Evolutionary conservation across 1,139 yeast species (phyloP).

Genomic region (Zygosaccharomyces sapae): DNA sequence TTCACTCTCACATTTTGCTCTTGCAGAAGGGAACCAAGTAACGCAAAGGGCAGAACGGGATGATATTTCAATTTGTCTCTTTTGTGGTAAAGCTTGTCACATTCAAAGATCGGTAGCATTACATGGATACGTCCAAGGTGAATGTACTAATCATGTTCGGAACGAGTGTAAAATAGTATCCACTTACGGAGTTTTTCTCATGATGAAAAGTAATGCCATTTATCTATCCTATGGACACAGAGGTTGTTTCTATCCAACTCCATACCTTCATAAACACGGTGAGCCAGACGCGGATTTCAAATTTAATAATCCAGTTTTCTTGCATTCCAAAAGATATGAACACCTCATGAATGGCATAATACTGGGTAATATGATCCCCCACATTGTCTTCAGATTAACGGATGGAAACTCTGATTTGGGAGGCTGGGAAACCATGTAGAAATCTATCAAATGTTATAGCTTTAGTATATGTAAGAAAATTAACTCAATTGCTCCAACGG

Average conservation of each 20-base stretch:
- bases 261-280: conserved; percentile 83
- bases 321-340: conserved; percentile 62
- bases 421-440: conserved; percentile 87
- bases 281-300: conserved; percentile 75
- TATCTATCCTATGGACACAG: conserved; percentile 53
- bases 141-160: conserved; percentile 60
- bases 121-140: conserved; percentile 51
- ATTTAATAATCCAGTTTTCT: conserved; percentile 65
- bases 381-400: conserved; percentile 70
- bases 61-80: conserved; percentile 85
- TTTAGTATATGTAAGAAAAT: not conserved
- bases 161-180: conserved; percentile 56
- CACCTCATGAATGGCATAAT: conserved; percentile 64
- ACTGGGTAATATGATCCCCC: conserved; percentile 77
- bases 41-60: conserved; percentile 30
- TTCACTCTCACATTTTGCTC: conserved; percentile 67
- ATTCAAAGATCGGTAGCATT: conserved; percentile 48
- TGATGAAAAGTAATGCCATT: conserved; percentile 70
- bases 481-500: too few relatives aligned
- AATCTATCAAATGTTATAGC: not conserved
- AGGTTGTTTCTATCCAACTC: conserved; percentile 83
- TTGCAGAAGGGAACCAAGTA: conserved; percentile 16
- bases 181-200: conserved; percentile 69
- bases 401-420: conserved; percentile 82
- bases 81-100: conserved; percentile 70